Conservation (phyloP, 495 filamentous ascomycete genomes). For the Daldinia bambusicola region DNA sequence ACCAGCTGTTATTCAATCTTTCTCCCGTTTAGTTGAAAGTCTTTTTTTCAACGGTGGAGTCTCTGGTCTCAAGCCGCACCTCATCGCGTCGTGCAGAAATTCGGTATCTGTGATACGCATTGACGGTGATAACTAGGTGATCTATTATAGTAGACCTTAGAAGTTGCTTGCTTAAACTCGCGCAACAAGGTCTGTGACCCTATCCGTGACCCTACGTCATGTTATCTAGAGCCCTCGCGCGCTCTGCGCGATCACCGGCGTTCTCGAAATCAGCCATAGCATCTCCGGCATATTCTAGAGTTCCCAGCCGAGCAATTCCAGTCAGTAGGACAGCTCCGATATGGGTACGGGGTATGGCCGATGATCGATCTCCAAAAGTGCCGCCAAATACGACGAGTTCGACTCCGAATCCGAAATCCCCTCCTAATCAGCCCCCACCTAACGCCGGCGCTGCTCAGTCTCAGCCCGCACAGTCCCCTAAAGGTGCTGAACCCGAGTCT, state of each 20-base stretch:
- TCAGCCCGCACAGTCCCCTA: conserved; percentile 25
- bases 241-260: conserved; percentile 47
- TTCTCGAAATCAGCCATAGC: conserved; percentile 44
- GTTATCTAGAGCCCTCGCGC: conserved; percentile 56
- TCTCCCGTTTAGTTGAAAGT: conserved; percentile 1
- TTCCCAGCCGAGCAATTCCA: conserved; percentile 26
- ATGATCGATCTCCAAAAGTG: conserved; percentile 40
- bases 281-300: conserved; percentile 29
- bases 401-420: conserved; percentile 10
- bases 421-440: conserved; percentile 20
- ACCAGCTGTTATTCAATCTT: conserved; percentile 26
- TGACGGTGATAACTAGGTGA: background rate
- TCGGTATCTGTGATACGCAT: conserved; percentile 3
- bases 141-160: background rate
- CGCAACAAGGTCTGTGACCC: conserved; percentile 15
- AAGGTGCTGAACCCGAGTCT: conserved; percentile 39
- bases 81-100: conserved; percentile 7
- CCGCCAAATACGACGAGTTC: conserved; percentile 22
- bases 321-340: conserved; percentile 33
- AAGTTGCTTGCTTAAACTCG: conserved; percentile 8
- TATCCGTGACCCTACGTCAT: conserved; percentile 46
- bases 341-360: conserved; percentile 57
- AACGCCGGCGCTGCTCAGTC: conserved; percentile 18
- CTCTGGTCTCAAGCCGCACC: conserved; percentile 13
- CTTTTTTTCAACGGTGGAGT: conserved; percentile 24